These are phyloP conservation scores for Ganoderma multipileum DNA, from an alignment of 1,284 basidiomycete genomes.

Conservation along the genomic window DNA sequence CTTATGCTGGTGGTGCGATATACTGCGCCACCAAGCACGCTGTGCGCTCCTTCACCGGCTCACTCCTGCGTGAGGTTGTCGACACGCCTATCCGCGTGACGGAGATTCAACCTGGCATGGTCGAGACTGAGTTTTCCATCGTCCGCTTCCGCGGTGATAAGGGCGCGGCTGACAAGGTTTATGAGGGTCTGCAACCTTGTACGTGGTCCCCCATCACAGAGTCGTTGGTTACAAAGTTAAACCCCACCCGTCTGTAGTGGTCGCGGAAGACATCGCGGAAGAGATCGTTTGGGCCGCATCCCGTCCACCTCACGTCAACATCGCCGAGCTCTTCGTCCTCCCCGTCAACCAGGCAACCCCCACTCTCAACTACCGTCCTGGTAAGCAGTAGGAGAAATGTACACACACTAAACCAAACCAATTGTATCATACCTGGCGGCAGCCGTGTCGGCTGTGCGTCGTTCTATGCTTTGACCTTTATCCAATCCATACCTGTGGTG, in stretches of 20 bases:
- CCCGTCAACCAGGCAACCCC: slow-evolving; percentile 85
- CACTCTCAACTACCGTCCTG: slow-evolving; percentile 56
- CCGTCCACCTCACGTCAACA: slow-evolving; percentile 86
- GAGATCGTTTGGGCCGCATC: slow-evolving; percentile 97
- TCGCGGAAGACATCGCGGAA: slow-evolving; percentile 89
- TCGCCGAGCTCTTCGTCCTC: slow-evolving; percentile 81
- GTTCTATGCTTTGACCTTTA: slow-evolving; percentile 1
- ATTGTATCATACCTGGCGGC: slow-evolving; percentile 22
- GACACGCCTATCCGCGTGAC: slow-evolving; percentile 92
- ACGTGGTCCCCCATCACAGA: slow-evolving; percentile 39
- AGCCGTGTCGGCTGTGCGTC: neutral
- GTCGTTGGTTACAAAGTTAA: neutral
- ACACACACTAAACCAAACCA: slow-evolving; percentile 5
- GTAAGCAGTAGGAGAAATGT: slow-evolving; percentile 39
- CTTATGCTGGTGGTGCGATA: slow-evolving; percentile 88
- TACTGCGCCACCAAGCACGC: slow-evolving; percentile 91
- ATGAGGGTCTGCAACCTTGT: slow-evolving; percentile 85
- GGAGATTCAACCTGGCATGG: slow-evolving; percentile 93
- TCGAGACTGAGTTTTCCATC: slow-evolving; percentile 92
- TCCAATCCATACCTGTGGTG: neutral
- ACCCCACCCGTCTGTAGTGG: slow-evolving; percentile 52
- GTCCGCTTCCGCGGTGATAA: slow-evolving; percentile 89
- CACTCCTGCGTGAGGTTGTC: slow-evolving; percentile 87
- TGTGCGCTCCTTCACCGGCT: slow-evolving; percentile 87
- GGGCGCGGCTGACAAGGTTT: slow-evolving; percentile 85